A percentile compares a stretch with the other conserved stretches of the same genome.
phyloP scores from a whole-genome alignment of 208 protist genomes.

The Trypanosoma brucei region DNA sequence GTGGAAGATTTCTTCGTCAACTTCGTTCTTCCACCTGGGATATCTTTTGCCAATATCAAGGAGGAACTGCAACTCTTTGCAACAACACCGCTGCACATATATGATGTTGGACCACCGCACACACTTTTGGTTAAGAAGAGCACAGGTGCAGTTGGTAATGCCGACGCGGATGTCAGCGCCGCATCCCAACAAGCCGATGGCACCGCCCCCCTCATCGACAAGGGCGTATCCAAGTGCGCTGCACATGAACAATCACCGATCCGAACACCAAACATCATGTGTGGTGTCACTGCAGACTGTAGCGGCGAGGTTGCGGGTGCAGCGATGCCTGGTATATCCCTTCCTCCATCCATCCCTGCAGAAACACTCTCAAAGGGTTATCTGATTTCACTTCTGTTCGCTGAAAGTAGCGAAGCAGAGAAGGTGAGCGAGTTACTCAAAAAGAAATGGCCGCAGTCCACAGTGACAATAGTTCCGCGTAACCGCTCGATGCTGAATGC shows the following conservation, averaged over 20 bases:
- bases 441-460: conserved; percentile 55
- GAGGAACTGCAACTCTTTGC: conserved; percentile 46
- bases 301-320: conserved; percentile 22
- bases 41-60: conserved; percentile 34
- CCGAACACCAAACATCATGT: conserved; percentile 16
- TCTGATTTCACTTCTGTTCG: conserved; percentile 67
- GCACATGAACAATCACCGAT: conserved; percentile 13
- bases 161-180: background rate
- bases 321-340: conserved; percentile 33
- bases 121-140: conserved; percentile 30
- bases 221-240: background rate
- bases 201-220: background rate
- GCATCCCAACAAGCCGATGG: background rate
- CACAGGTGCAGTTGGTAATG: background rate
- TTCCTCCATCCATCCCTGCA: conserved; percentile 37
- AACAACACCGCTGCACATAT: conserved; percentile 37
- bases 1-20: conserved; percentile 71
- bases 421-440: conserved; percentile 45
- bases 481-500: conserved; percentile 57
- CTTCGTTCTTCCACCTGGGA: conserved; percentile 34
- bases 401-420: conserved; percentile 66
- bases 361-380: conserved; percentile 31
- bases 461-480: conserved; percentile 43
- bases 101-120: conserved; percentile 48
- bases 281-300: conserved; percentile 4